Evolutionary conservation across 768 basidiomycete genomes (phyloP).

Genomic region (Vararia minispora): DNA sequence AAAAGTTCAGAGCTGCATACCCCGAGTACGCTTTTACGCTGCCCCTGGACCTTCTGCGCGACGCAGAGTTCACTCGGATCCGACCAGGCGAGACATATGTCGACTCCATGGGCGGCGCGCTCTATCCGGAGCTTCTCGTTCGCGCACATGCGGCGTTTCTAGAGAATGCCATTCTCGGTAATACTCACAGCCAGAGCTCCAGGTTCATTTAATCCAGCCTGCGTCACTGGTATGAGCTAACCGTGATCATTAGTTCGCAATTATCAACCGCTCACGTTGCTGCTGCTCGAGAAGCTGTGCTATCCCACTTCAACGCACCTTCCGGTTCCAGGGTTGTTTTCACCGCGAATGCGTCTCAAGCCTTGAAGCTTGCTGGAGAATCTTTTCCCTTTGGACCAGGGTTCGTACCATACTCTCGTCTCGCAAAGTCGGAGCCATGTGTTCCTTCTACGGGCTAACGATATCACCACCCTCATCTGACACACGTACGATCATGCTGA

Average conservation of each 20-base stretch:
- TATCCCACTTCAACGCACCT: constrained; percentile 69
- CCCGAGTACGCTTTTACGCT: constrained; percentile 58
- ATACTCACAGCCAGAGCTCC: constrained; percentile 77
- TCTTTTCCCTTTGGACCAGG: constrained; percentile 56
- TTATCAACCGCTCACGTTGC: constrained; percentile 54
- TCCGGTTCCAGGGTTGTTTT: constrained; percentile 74
- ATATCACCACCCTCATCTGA: no score
- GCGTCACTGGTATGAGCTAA: not conserved
- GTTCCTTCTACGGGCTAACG: no score
- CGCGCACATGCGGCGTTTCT: constrained; percentile 62
- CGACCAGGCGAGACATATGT: constrained; percentile 64
- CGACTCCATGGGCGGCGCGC: constrained; percentile 78
- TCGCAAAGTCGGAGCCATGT: no score
- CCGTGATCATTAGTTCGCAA: constrained; percentile 39
- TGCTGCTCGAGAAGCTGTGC: constrained; percentile 61
- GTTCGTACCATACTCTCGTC: no score
- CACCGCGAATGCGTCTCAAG: constrained; percentile 69
- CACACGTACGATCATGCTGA: no score
- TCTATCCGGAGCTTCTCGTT: constrained; percentile 73
- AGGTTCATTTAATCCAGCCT: constrained; percentile 33
- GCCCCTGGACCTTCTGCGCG: constrained; percentile 58
- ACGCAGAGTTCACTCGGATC: constrained; percentile 37
- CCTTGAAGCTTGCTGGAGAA: constrained; percentile 76
- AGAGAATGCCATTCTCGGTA: constrained; percentile 55
- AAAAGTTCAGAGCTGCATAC: constrained; percentile 7